phyloP scores from a whole-genome alignment of 108 stramenopile genomes.

The Cylindrotheca fusiformis region DNA sequence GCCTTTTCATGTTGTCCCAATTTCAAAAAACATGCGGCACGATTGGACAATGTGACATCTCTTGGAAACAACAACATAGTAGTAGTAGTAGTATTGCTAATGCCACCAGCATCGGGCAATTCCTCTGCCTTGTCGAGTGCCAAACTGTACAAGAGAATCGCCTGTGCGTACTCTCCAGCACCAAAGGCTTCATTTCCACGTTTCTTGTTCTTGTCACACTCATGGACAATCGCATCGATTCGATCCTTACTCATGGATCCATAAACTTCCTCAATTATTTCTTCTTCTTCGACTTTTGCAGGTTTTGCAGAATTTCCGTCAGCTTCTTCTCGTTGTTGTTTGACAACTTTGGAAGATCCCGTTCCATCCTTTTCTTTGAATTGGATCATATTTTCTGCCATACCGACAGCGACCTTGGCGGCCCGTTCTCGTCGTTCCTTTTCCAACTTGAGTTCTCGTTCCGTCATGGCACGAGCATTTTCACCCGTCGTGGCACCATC shows the following conservation, averaged over 20 bases:
- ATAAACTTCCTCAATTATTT: slow-evolving; percentile 66
- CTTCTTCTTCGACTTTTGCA: slow-evolving; percentile 36
- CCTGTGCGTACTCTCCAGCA: slow-evolving; percentile 88
- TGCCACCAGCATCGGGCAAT: slow-evolving; percentile 62
- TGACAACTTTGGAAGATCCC: slow-evolving; percentile 26
- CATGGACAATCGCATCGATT: slow-evolving; percentile 61
- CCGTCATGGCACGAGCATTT: slow-evolving; percentile 62
- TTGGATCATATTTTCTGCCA: slow-evolving; percentile 40
- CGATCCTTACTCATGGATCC: slow-evolving; percentile 59
- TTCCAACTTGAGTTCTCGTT: slow-evolving; percentile 61
- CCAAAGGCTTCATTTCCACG: slow-evolving; percentile 88
- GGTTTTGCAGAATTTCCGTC: not conserved
- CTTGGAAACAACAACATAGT: slow-evolving; percentile 59
- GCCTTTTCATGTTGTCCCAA: slow-evolving; percentile 92
- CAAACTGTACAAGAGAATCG: slow-evolving; percentile 79
- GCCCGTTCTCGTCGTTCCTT: slow-evolving; percentile 46
- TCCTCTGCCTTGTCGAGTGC: slow-evolving; percentile 83
- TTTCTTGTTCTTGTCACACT: slow-evolving; percentile 74
- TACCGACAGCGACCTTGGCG: slow-evolving; percentile 34
- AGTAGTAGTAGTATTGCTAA: slow-evolving; percentile 1
- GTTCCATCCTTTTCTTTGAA: slow-evolving; percentile 35
- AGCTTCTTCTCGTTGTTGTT: slow-evolving; percentile 11
- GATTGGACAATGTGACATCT: slow-evolving; percentile 79
- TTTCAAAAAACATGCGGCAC: slow-evolving; percentile 86
- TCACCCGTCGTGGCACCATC: slow-evolving; percentile 55